These are phyloP conservation scores for Chloris gayana DNA, from an alignment of 176 grass and related monocot species.

Conservation along the genomic window DNA sequence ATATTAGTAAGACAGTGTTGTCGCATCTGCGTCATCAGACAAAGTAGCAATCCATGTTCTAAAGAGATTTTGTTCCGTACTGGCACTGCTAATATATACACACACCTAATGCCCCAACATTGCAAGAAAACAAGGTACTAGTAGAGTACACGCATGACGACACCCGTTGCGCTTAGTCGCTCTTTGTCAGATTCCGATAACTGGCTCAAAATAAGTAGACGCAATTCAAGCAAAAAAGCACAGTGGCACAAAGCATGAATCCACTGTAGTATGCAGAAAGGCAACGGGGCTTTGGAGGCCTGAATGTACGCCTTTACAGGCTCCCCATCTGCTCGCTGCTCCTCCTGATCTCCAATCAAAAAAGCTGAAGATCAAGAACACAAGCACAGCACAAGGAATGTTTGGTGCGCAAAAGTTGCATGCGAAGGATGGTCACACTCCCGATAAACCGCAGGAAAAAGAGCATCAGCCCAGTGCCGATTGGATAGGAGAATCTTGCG, in stretches of 20 bases:
- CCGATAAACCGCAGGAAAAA: not conserved
- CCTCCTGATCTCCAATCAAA: not conserved
- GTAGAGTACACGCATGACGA: not conserved
- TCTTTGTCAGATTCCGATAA: not conserved
- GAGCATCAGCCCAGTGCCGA: not conserved
- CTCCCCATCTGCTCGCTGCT: slow-evolving; percentile 15
- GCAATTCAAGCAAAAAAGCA: slow-evolving; percentile 9
- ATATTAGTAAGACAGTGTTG: slow-evolving; percentile 16
- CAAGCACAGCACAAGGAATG: slow-evolving; percentile 13
- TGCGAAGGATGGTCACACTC: slow-evolving; percentile 24
- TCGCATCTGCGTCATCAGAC: slow-evolving; percentile 16
- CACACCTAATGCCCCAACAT: not conserved
- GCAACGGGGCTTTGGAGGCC: slow-evolving; percentile 6
- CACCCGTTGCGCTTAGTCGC: not conserved
- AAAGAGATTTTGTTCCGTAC: not conserved
- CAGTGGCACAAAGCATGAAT: slow-evolving; percentile 24
- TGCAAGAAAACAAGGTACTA: not conserved
- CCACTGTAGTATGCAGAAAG: slow-evolving; percentile 25
- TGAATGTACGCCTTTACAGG: slow-evolving; percentile 34
- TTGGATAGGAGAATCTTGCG: slow-evolving; percentile 27
- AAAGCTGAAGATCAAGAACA: not conserved
- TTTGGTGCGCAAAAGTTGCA: slow-evolving; percentile 38
- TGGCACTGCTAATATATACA: not conserved
- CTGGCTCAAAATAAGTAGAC: not conserved
- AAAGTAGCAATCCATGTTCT: not conserved